Conservation (phyloP, 2,329 filamentous ascomycete species). For the Juglanconis sp. region DNA sequence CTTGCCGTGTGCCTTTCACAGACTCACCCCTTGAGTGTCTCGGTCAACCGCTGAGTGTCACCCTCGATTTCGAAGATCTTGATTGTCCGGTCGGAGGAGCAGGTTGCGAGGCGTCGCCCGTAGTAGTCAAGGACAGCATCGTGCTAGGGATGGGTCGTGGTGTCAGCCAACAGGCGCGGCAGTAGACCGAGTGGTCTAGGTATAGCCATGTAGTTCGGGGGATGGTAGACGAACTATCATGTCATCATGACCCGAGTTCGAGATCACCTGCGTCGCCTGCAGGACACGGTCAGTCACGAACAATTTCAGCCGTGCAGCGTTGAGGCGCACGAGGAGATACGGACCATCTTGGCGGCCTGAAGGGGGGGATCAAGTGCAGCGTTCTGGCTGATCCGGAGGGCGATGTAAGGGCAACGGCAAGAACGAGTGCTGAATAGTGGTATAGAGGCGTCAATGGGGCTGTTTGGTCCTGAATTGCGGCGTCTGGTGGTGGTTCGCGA, state of each 20-base stretch:
- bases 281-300: conserved; percentile 1
- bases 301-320: conserved; percentile 8
- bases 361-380: not conserved
- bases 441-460: not conserved
- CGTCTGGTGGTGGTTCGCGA: not conserved
- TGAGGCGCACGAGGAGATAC: not conserved
- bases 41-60: conserved; percentile 81
- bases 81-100: conserved; percentile 96
- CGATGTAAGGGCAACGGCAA: not conserved
- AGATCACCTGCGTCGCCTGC: conserved; percentile 67
- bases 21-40: conserved; percentile 88
- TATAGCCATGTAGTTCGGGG: not conserved
- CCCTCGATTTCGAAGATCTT: conserved; percentile 99
- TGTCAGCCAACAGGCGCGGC: conserved; percentile 3
- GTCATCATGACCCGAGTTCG: conserved; percentile 90
- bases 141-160: conserved; percentile 57
- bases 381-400: not conserved
- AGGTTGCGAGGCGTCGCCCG: conserved; percentile 90
- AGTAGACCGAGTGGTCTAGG: conserved; percentile 7
- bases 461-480: not conserved
- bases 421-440: not conserved
- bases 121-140: conserved; percentile 99
- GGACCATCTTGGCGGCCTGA: conserved; percentile 17
- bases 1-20: not conserved
- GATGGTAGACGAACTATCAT: conserved; percentile 81